Evolutionary conservation across 345 rosid species (phyloP).

Genomic region (Turnera subulata): DNA sequence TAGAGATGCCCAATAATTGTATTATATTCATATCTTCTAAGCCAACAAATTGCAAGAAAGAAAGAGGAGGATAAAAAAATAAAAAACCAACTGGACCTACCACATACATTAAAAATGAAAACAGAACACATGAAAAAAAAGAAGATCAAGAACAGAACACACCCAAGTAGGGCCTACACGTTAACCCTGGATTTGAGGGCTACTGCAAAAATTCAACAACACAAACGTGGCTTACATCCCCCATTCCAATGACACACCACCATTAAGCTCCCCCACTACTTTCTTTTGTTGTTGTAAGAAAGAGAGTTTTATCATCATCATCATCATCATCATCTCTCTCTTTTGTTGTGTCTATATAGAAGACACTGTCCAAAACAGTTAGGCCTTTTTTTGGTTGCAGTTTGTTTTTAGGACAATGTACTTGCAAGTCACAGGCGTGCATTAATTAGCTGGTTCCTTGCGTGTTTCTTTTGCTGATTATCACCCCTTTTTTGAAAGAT

Average conservation of each 20-base stretch:
- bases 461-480: constrained; percentile 5
- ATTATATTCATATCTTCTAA: no score
- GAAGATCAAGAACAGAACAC: background rate
- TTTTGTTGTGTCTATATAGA: background rate
- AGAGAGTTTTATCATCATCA: no score
- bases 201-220: constrained; percentile 22
- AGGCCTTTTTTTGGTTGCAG: background rate
- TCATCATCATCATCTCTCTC: background rate
- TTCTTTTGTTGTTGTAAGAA: background rate
- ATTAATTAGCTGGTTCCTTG: background rate
- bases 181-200: constrained; percentile 6
- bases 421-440: background rate
- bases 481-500: constrained; percentile 1
- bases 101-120: background rate
- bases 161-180: constrained; percentile 18
- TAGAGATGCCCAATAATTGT: no score
- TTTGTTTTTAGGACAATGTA: background rate
- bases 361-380: constrained; percentile 3
- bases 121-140: background rate
- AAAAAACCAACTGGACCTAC: background rate
- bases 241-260: constrained; percentile 7
- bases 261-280: constrained; percentile 20
- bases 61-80: no score
- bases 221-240: constrained; percentile 34
- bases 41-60: no score